Percentiles rank a stretch among this genome's conserved stretches.
Conservation (phyloP, 2,329 filamentous ascomycete species). For the Colletotrichum tropicale region DNA sequence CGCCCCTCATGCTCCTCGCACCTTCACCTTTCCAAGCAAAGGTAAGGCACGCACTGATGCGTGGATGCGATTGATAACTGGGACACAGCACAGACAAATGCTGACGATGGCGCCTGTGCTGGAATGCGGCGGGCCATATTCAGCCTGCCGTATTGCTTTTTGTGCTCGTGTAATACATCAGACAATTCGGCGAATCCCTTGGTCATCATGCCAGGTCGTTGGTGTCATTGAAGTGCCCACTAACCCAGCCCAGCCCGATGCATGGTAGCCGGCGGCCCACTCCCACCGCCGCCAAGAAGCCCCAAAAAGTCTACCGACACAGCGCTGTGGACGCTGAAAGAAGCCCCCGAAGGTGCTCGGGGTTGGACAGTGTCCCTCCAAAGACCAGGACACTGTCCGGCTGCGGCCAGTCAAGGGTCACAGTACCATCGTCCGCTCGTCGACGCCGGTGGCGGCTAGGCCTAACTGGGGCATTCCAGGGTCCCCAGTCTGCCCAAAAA, state of each 20-base stretch:
- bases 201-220: not conserved
- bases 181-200: not conserved
- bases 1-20: not conserved
- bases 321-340: not conserved
- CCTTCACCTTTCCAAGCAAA: not conserved
- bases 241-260: not conserved
- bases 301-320: not conserved
- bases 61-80: conserved; percentile 11
- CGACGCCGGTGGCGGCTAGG: not conserved
- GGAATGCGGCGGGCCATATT: not conserved
- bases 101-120: not conserved
- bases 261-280: not conserved
- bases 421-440: not conserved
- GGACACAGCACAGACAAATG: not conserved
- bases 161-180: not conserved
- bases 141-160: not conserved
- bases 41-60: not conserved
- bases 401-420: not conserved
- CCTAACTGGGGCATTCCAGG: not conserved
- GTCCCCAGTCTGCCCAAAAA: conserved; percentile 2
- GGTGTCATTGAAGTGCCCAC: not conserved
- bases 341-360: not conserved
- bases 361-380: not conserved
- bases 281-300: not conserved
- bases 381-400: not conserved